phyloP scores from a whole-genome alignment of 805 yeast species.

The Grigorovia yakushimaensis region DNA sequence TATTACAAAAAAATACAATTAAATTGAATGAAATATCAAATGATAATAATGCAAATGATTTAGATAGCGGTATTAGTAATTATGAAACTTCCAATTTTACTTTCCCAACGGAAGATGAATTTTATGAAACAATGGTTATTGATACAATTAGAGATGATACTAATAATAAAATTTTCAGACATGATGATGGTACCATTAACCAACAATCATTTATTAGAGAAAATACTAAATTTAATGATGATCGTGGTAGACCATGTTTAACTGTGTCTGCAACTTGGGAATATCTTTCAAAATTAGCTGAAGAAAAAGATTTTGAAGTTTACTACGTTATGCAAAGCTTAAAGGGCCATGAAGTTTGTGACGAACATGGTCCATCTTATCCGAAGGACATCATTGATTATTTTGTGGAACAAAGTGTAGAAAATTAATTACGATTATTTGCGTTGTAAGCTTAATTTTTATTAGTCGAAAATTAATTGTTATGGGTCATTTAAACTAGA shows the following conservation, averaged over 20 bases:
- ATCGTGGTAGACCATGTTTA: slow-evolving; percentile 37
- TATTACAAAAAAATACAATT: slow-evolving; percentile 20
- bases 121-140: slow-evolving; percentile 16
- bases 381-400: slow-evolving; percentile 14
- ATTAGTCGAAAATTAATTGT: too few species aligned
- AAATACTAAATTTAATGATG: slow-evolving; percentile 9
- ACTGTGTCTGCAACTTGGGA: slow-evolving; percentile 81
- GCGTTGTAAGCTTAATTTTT: too few species aligned
- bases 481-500: too few species aligned
- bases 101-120: slow-evolving; percentile 25
- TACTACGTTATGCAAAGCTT: slow-evolving; percentile 45
- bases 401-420: slow-evolving; percentile 5
- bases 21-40: neutral
- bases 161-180: neutral
- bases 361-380: slow-evolving; percentile 51
- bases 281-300: slow-evolving; percentile 44
- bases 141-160: slow-evolving; percentile 1
- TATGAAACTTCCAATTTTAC: slow-evolving; percentile 12
- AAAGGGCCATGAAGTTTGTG: slow-evolving; percentile 63
- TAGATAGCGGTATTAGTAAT: neutral
- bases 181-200: slow-evolving; percentile 1
- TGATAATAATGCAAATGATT: neutral
- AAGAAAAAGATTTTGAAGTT: slow-evolving; percentile 44
- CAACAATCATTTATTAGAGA: slow-evolving; percentile 2
- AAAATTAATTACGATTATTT: neutral